A percentile compares a stretch with the other conserved stretches of the same genome.
phyloP scores from a whole-genome alignment of 129 eudicot species.

The Chrysanthemum lavandulifolium region DNA sequence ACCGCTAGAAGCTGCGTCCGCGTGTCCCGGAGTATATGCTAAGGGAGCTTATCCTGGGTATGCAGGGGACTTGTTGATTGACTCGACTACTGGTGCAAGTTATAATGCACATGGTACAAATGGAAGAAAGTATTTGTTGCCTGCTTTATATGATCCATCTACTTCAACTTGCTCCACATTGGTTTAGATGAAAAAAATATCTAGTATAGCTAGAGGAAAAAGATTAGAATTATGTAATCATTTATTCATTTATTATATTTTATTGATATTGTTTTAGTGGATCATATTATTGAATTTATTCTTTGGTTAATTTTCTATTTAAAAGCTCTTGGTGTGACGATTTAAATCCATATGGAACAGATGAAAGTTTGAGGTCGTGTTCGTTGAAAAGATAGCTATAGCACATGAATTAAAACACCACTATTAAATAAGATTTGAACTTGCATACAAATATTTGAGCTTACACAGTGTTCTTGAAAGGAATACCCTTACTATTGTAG shows the following conservation, averaged over 20 bases:
- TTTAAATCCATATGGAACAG: too few relatives aligned
- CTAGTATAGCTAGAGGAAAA: not conserved
- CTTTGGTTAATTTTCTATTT: not conserved
- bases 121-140: conserved; percentile 35
- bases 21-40: conserved; percentile 42
- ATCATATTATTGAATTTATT: too few relatives aligned
- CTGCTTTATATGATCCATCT: conserved; percentile 37
- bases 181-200: conserved; percentile 12
- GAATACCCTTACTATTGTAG: too few relatives aligned
- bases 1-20: conserved; percentile 46
- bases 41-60: conserved; percentile 49
- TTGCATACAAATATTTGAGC: too few relatives aligned
- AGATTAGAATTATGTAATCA: conserved; percentile 13
- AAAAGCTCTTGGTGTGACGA: too few relatives aligned
- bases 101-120: conserved; percentile 42
- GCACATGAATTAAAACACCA: too few relatives aligned
- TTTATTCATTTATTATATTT: conserved; percentile 15
- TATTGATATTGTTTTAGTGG: not conserved
- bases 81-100: conserved; percentile 38
- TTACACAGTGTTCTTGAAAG: too few relatives aligned
- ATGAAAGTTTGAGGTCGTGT: too few relatives aligned
- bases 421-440: too few relatives aligned
- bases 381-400: too few relatives aligned
- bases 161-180: conserved; percentile 32
- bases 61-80: conserved; percentile 42